Evolutionary conservation across 139 green algal species (phyloP), one percentile per base, ranked within the genome.

Genomic region (Pleodorina starrii): DNA sequence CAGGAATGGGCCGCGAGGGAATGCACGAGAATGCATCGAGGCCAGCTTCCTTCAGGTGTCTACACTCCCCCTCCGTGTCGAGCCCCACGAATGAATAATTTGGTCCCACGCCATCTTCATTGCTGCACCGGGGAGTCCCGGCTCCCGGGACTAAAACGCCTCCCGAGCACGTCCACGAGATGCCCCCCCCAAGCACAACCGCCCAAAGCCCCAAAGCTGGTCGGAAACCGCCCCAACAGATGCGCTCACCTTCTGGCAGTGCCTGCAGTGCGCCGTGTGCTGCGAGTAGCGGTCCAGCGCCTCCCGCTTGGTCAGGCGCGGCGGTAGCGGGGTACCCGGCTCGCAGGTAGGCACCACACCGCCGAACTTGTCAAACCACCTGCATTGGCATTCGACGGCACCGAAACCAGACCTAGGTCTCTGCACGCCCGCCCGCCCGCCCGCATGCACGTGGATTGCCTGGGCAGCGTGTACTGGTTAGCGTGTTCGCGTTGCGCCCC

Each of bases 201-300:
- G 66, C 35, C 19, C 6, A 44, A 7, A 6, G 66, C 29, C 9
- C 12, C 66, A 12, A 72, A 72, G 68, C 16, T n/a, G 21, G 4
- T 60, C 51, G 14, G 14, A 27, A 60, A 60, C 17, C 51, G 14
- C 14, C 17, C 14, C 51, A 14, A 60, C 14, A 60, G 51, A 27
- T 27, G 17, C 17, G 50, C 57, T 23, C 40, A 71, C 88, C 54
- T 63, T 36, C 23, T 69, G 60, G 81, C 88, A 91, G 36, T 86
- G 57, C 9, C n/a, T 54, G 72, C 80, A 89, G 81, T 89, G 43
- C 73, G 60, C 46, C 5, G 88, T 91, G 78, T 91, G 87, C 59
- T 91, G 87, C 1, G 32, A 40, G 50, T 84, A 88, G 40, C 87
- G 87, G 38, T 91, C 66, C 7, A 88, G 71, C 43, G 42, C 81